Evolutionary conservation across 352 stramenopile genomes (phyloP), one percentile per base, ranked within the genome.

Genomic region (Elongisporangium senticosum): DNA sequence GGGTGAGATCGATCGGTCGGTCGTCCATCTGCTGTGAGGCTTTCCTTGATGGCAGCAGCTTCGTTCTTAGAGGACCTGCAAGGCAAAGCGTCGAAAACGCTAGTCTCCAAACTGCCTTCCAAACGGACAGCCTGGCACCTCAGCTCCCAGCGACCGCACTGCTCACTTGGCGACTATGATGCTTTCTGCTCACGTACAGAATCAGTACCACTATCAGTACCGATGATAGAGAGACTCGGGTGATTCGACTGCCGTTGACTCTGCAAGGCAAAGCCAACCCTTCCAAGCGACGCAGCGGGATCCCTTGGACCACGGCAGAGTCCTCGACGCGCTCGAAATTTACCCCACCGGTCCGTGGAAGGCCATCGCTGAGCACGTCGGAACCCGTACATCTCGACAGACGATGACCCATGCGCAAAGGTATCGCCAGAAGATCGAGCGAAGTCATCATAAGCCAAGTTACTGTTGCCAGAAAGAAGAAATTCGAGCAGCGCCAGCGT

Each of bases 261-360:
- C 11, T 14, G 11, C 33, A 43, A 43, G 33, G 11, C 11, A 43
- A 43, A 10, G 17, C 11, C 5, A 43, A 43, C 7, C 33, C 33
- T 43, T 43, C 33, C 8, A 43, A 17, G 33, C 33, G 33, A 17
- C 33, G 33, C 11, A 43, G 33, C 11, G 33, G 33, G 10, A 17
- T 43, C 13, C 33, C 72, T 14, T 87, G 77, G 77, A 84, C 77
- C 10, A 69, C 78, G 49, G 56, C 60, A 0, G 77, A 87, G 58
- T 89, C 59, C 66, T 89, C 33, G 65, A 76, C 39, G 77, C 74
- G 10, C 79, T 87, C 49, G 66, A 79, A 53, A 71, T 63, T 13
- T 87, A 76, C 59, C 79, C 77, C 4, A 86, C 77, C 13, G 51
- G 51, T 48, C 51, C 51, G 23, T 55, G 51, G 51, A 47, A 55